Percentiles rank a stretch among this genome's conserved stretches.
These are phyloP conservation scores for Coniosporium tulheliwenetii DNA, from an alignment of 2,329 filamentous ascomycete species.

Conservation along the genomic window DNA sequence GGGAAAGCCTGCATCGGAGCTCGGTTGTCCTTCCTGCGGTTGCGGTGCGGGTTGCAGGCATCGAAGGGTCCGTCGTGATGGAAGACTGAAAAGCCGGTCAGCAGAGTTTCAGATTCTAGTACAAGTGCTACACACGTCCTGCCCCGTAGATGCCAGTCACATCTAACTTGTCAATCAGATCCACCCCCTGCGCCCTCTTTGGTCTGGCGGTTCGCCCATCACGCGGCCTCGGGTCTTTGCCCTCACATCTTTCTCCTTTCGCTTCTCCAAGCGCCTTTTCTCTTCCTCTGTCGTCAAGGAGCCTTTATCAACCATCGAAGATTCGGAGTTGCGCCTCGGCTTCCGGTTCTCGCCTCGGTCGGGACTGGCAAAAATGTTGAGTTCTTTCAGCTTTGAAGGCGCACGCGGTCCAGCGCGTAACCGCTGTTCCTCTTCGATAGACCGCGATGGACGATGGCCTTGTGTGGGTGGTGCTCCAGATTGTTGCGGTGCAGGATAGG, in stretches of 20 bases:
- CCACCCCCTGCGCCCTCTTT: slow-evolving; percentile 38
- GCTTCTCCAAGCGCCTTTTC: slow-evolving; percentile 37
- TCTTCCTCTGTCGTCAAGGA: slow-evolving; percentile 42
- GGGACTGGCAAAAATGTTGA: slow-evolving; percentile 32
- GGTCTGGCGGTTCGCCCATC: slow-evolving; percentile 17
- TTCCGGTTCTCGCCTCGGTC: slow-evolving; percentile 28
- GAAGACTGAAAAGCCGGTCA: slow-evolving; percentile 47
- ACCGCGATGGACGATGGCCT: slow-evolving; percentile 45
- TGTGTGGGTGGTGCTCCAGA: slow-evolving; percentile 29
- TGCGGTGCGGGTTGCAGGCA: slow-evolving; percentile 87
- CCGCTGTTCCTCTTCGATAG: slow-evolving; percentile 49
- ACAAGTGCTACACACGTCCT: slow-evolving; percentile 49
- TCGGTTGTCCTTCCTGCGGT: slow-evolving; percentile 63
- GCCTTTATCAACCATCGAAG: slow-evolving; percentile 51
- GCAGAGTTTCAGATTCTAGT: slow-evolving; percentile 1
- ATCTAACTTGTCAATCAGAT: slow-evolving; percentile 93
- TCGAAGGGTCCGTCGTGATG: slow-evolving; percentile 97
- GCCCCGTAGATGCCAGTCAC: slow-evolving; percentile 91
- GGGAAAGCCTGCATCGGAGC: slow-evolving; percentile 96
- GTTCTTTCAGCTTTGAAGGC: slow-evolving; percentile 17
- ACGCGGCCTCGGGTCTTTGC: slow-evolving; percentile 27
- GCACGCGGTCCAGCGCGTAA: slow-evolving; percentile 30
- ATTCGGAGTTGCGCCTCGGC: slow-evolving; percentile 63
- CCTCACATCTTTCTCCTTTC: slow-evolving; percentile 16
- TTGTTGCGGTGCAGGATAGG: slow-evolving; percentile 22